Percentiles rank a stretch among this genome's conserved stretches.
Evolutionary conservation across 805 yeast species (phyloP).

Genomic region (Wickerhamiella sergipiensis): DNA sequence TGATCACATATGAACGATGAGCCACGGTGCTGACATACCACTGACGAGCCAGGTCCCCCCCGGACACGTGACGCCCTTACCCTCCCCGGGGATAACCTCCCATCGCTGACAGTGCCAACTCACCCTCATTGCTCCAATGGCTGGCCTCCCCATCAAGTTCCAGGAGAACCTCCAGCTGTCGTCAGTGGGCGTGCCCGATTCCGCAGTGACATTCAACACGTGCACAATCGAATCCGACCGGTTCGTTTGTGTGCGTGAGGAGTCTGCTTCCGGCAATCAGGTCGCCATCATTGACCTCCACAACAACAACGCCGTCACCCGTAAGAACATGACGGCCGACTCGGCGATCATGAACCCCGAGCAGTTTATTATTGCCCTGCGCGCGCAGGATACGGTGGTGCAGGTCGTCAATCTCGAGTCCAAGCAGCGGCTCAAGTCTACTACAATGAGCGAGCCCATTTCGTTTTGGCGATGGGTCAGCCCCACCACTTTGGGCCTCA

Average conservation of each 20-base stretch:
- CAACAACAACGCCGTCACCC: slow-evolving; percentile 63
- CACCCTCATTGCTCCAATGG: slow-evolving; percentile 10
- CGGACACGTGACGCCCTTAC: too few species aligned
- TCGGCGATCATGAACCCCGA: slow-evolving; percentile 92
- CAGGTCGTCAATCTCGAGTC: slow-evolving; percentile 79
- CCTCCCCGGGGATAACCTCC: background rate
- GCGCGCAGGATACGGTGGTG: slow-evolving; percentile 92
- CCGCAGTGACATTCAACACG: slow-evolving; percentile 78
- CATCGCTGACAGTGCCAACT: slow-evolving; percentile 7
- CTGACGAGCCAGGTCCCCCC: too few species aligned
- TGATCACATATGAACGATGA: too few species aligned
- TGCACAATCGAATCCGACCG: slow-evolving; percentile 90
- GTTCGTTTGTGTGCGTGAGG: slow-evolving; percentile 54
- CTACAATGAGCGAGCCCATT: slow-evolving; percentile 75
- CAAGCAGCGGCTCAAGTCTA: slow-evolving; percentile 80
- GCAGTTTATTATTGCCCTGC: slow-evolving; percentile 68
- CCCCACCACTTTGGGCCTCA: slow-evolving; percentile 60
- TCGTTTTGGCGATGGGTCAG: slow-evolving; percentile 92
- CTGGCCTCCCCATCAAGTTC: slow-evolving; percentile 89
- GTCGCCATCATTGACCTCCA: slow-evolving; percentile 85
- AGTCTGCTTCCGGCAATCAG: slow-evolving; percentile 40
- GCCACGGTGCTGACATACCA: too few species aligned
- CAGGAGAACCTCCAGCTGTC: slow-evolving; percentile 88
- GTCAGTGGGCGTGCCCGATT: slow-evolving; percentile 69
- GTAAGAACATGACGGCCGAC: slow-evolving; percentile 94